Evolutionary conservation across 805 yeast genomes (phyloP).

Genomic region (Saccharomycopsis guyanensis): DNA sequence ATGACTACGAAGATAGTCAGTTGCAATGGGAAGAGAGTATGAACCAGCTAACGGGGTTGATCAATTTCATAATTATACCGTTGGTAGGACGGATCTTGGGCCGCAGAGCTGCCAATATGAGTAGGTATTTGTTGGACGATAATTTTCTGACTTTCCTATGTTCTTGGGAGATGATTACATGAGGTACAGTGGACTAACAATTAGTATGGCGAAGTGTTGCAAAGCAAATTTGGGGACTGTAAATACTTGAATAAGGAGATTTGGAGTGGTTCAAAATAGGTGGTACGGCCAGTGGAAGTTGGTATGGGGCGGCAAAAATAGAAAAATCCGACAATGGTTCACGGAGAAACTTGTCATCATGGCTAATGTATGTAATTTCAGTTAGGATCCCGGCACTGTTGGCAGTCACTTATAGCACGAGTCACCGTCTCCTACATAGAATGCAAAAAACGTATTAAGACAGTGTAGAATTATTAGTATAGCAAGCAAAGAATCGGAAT

Average conservation of each 20-base stretch:
- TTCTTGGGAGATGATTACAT: too few species aligned
- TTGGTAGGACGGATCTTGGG: conserved; percentile 39
- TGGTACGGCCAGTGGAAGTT: conserved; percentile 1
- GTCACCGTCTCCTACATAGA: too few species aligned
- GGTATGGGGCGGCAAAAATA: too few species aligned
- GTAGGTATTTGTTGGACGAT: conserved; percentile 3
- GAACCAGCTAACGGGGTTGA: conserved; percentile 33
- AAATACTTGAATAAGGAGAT: too few species aligned
- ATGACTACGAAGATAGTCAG: conserved; percentile 24
- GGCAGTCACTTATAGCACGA: too few species aligned
- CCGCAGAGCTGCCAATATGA: conserved; percentile 27
- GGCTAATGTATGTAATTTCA: too few species aligned
- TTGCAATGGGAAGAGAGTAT: conserved; percentile 43
- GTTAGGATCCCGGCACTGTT: too few species aligned
- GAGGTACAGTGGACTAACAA: not conserved
- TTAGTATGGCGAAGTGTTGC: conserved; percentile 17
- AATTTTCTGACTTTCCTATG: not conserved
- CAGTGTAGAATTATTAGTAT: too few species aligned
- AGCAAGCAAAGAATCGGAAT: too few species aligned
- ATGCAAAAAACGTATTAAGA: too few species aligned
- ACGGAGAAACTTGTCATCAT: too few species aligned
- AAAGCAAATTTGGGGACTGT: conserved; percentile 11
- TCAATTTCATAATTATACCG: conserved; percentile 35
- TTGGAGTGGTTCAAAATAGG: conserved; percentile 5
- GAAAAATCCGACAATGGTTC: too few species aligned